A percentile compares a stretch with the other conserved stretches of the same genome.
phyloP scores from a whole-genome alignment of 306 rosid species.

The Prunus mira region DNA sequence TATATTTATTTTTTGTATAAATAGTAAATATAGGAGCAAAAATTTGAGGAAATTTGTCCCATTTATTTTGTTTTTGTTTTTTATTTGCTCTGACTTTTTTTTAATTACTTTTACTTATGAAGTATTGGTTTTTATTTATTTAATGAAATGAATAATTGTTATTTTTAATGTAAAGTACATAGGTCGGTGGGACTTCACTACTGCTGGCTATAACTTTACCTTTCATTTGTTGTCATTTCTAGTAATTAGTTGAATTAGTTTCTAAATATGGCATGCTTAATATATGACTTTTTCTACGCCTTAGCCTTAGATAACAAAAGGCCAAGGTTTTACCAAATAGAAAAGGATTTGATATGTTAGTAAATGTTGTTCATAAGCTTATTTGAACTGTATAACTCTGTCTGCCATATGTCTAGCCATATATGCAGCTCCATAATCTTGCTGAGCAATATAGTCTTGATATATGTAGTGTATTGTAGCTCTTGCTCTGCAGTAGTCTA shows the following conservation, averaged over 20 bases:
- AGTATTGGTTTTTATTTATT: not conserved
- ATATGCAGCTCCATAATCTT: not conserved
- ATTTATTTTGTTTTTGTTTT: not conserved
- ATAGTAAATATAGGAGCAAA: not conserved
- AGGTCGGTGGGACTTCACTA: not conserved
- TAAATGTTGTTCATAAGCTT: not conserved
- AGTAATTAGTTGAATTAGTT: not conserved
- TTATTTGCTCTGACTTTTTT: not conserved
- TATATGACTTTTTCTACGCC: too few relatives aligned
- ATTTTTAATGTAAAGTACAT: not conserved
- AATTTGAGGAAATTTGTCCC: not conserved
- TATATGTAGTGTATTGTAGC: too few relatives aligned
- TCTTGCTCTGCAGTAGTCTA: too few relatives aligned
- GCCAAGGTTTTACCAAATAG: constrained; percentile 6
- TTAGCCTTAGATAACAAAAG: not conserved
- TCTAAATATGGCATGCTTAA: not conserved
- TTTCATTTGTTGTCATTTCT: not conserved
- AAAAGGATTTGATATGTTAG: not conserved
- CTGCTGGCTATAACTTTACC: not conserved
- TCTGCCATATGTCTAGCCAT: not conserved
- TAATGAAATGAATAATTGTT: not conserved
- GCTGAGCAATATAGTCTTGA: too few relatives aligned
- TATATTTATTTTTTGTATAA: not conserved
- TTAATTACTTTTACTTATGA: not conserved
- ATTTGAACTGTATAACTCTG: not conserved